phyloP scores from a whole-genome alignment of 2,329 filamentous ascomycete genomes.

The Phyllosticta citribraziliensis region DNA sequence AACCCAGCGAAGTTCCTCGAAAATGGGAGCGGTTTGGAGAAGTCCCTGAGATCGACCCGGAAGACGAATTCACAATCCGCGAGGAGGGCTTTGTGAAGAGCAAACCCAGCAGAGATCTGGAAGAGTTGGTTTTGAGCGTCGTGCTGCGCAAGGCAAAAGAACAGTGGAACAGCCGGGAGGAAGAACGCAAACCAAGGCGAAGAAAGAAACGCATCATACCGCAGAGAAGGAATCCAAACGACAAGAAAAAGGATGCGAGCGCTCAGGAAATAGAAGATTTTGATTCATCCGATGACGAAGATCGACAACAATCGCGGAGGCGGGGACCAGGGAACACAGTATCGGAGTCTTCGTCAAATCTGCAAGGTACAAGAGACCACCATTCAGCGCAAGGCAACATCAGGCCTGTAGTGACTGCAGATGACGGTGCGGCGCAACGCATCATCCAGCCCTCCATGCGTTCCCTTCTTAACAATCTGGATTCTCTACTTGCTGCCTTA shows the following conservation, averaged over 20 bases:
- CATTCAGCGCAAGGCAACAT: no score
- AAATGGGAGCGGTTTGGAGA: conserved; percentile 40
- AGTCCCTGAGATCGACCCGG: conserved; percentile 28
- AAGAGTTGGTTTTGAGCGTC: conserved; percentile 59
- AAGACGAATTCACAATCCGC: conserved; percentile 42
- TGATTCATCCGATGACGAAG: background rate
- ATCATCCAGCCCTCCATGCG: conserved; percentile 59
- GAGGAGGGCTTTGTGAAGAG: conserved; percentile 30
- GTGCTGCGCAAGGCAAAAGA: conserved; percentile 60
- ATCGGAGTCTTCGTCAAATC: background rate
- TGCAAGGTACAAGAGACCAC: background rate
- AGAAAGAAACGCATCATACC: background rate
- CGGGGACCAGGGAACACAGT: background rate
- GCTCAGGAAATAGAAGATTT: background rate
- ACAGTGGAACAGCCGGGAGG: conserved; percentile 36
- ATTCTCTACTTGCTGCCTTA: conserved; percentile 59
- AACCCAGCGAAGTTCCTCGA: conserved; percentile 50
- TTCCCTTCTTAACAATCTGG: conserved; percentile 61
- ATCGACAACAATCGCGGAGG: background rate
- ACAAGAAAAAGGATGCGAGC: conserved; percentile 16
- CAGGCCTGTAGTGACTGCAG: conserved; percentile 50
- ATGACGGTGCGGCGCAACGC: conserved; percentile 57
- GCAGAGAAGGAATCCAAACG: background rate
- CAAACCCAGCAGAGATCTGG: conserved; percentile 51
- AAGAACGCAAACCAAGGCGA: background rate